Percentiles rank a stretch among this genome's conserved stretches.
phyloP scores from a whole-genome alignment of 441 rosid genomes.

The Croton laevigatus region DNA sequence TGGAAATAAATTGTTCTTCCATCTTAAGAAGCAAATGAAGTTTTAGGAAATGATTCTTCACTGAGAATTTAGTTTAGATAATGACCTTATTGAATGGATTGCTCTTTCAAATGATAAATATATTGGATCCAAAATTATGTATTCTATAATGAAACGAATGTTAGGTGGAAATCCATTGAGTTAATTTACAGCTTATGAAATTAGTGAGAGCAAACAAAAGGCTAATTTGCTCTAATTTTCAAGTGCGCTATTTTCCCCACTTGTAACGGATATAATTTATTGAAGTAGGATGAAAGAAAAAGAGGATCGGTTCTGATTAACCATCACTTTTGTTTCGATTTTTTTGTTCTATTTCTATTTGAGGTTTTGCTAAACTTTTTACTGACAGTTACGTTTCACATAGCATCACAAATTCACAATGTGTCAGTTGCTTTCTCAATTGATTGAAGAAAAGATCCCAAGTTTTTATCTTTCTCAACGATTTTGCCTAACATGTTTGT shows the following conservation, averaged over 20 bases:
- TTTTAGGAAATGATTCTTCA: not conserved
- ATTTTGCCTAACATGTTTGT: slow-evolving; percentile 19
- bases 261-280: not conserved
- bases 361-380: not conserved
- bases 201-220: not conserved
- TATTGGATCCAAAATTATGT: no score
- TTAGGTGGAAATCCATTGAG: no score
- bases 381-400: not conserved
- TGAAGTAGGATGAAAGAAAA: not conserved
- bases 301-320: not conserved
- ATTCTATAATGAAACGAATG: no score
- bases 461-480: slow-evolving; percentile 4
- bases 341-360: not conserved
- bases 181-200: no score
- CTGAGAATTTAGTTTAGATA: no score
- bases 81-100: no score
- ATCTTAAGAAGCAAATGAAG: not conserved
- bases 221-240: not conserved
- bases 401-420: no score
- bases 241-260: not conserved
- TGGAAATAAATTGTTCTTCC: not conserved
- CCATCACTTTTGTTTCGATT: not conserved
- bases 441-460: not conserved
- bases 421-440: not conserved
- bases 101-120: no score